phyloP scores from a whole-genome alignment of 257 asterid species.

The Coffea eugenioides region DNA sequence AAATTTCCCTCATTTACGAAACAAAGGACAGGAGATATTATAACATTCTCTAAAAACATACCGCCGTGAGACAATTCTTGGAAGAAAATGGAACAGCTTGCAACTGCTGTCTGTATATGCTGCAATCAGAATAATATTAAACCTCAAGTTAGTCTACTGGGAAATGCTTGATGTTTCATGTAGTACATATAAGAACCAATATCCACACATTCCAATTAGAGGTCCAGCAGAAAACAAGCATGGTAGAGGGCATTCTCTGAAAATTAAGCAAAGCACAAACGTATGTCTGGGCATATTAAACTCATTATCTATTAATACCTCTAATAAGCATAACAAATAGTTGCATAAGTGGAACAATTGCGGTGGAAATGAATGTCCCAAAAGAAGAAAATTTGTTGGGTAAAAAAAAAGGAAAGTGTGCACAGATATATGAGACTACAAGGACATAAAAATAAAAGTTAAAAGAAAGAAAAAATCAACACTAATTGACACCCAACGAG shows the following conservation, averaged over 20 bases:
- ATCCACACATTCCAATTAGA: not conserved
- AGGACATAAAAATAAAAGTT: not conserved
- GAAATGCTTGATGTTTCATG: not conserved
- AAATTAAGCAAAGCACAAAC: not conserved
- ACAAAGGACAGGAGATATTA: not conserved
- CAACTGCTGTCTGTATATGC: conserved; percentile 43
- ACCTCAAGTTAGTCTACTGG: not conserved
- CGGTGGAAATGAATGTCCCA: not conserved
- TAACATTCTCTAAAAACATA: not conserved
- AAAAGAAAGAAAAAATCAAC: no score
- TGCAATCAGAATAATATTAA: conserved; percentile 21
- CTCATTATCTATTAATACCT: not conserved
- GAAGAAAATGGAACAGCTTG: conserved; percentile 40
- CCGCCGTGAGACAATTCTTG: conserved; percentile 34
- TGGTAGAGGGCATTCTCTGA: not conserved
- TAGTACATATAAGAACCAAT: not conserved
- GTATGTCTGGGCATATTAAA: not conserved
- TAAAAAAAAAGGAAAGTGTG: not conserved
- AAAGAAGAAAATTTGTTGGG: not conserved
- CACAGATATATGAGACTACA: not conserved
- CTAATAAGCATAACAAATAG: not conserved
- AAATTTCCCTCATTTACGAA: not conserved
- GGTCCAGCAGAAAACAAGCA: not conserved
- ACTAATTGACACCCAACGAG: no score
- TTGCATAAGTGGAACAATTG: no score